These are phyloP conservation scores for Mycena maculata DNA, from an alignment of 768 basidiomycete genomes.

Conservation along the genomic window DNA sequence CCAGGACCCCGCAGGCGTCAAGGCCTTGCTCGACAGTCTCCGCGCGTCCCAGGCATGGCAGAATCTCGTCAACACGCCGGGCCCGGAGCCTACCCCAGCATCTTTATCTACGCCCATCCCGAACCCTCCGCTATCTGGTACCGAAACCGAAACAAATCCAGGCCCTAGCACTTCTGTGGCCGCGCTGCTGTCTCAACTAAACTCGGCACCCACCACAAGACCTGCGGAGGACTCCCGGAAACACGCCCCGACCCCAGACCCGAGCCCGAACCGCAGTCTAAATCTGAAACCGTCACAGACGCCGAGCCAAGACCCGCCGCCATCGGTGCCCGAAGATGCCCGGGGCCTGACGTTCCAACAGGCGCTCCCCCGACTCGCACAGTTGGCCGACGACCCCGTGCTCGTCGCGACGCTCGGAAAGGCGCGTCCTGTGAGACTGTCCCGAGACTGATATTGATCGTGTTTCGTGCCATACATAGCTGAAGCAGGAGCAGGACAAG, in stretches of 20 bases:
- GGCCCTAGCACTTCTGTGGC: constrained; percentile 61
- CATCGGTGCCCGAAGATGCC: constrained; percentile 49
- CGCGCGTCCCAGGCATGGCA: constrained; percentile 79
- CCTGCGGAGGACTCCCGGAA: background rate
- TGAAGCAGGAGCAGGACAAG: constrained; percentile 77
- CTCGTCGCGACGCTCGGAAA: constrained; percentile 63
- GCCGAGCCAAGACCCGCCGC: constrained; percentile 16
- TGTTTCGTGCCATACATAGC: constrained; percentile 49
- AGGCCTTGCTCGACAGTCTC: constrained; percentile 78
- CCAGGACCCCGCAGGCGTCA: constrained; percentile 75
- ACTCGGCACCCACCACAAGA: constrained; percentile 44
- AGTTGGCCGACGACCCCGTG: constrained; percentile 63
- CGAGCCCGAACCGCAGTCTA: background rate
- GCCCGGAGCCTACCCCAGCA: constrained; percentile 31
- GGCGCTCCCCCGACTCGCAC: constrained; percentile 72
- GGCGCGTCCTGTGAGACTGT: constrained; percentile 49
- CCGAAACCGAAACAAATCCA: constrained; percentile 13
- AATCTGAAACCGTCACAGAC: background rate
- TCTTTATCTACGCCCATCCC: constrained; percentile 12
- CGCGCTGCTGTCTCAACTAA: constrained; percentile 71
- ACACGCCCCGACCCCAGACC: background rate
- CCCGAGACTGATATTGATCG: background rate
- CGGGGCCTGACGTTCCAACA: constrained; percentile 73
- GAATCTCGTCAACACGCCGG: constrained; percentile 44
- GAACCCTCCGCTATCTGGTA: constrained; percentile 10